Base-by-base conservation (phyloP, 2,329 filamentous ascomycete species). In the Colletotrichum simmondsii region DNA sequence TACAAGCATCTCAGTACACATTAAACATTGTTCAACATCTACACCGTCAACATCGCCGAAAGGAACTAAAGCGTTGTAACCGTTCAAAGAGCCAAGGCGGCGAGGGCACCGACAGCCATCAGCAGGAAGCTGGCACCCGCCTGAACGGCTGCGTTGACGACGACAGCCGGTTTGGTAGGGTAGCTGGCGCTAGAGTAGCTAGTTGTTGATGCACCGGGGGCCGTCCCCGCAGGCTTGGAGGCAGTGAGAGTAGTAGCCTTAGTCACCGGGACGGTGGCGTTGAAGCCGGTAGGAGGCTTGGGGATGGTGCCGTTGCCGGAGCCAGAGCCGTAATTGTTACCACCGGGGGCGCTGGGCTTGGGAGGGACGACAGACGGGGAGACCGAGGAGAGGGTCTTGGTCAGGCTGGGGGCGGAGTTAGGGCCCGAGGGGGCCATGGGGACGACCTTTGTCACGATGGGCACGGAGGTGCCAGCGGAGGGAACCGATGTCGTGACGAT, bases 401-500 rank as follows among this genome's bases (percentile, higher is more conserved):
- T 57, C 19, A 37, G 10, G 49, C 22, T 16, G 52, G 56, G 54
- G 32, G 28, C 46, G 24, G 70, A 60, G 42, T 49, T 35, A 53
- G 53, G n/a, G 35, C 37, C 66, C 32, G 60, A 14, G 26, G 53
- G 22, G 52, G 46, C 28, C 19, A 19, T n/a, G 10, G 42, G 19
- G 59, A 62, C 28, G 28, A 60, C 35, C 59, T 71, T 64, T 22
- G 71, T 75, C 28, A 62, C 35, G 28, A 57, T 42, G 26, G 71
- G 58, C 10, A 30, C 61, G 12, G 52, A 37, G 16, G 35, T 30
- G 26, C 60, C 30, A 11, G 53, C 28, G 30, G 58, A 26, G n/a
- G 66, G 61, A 22, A 49, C 19, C 56, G 61, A 63, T 28, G 61
- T 72, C 5, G 83, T 76, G 60, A 87, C 80, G 2, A 79, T 80